Conservation (phyloP, 148 eudicot genomes). For the Fagopyrum homotropicum region DNA sequence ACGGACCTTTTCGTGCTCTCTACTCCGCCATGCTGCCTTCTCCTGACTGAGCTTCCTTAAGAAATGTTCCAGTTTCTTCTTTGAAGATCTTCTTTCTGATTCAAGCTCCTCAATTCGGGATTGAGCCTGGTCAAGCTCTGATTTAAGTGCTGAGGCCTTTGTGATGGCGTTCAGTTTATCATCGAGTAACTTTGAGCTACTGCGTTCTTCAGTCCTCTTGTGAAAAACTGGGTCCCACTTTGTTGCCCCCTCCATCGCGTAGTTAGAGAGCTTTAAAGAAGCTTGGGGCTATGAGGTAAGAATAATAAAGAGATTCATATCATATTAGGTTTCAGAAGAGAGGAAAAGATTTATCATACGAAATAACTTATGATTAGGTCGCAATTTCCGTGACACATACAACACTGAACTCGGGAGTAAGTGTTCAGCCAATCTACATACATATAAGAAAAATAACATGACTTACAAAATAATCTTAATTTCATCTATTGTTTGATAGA, state of each 20-base stretch:
- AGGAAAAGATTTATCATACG: not conserved
- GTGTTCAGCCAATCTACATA: not conserved
- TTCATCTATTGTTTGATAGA: not conserved
- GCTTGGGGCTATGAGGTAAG: constrained; percentile 38
- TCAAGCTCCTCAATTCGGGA: constrained; percentile 32
- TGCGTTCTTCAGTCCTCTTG: constrained; percentile 27
- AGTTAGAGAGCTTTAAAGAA: constrained; percentile 44
- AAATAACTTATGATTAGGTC: not conserved
- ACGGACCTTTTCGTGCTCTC: constrained; percentile 88
- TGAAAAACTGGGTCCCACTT: constrained; percentile 74
- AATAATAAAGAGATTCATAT: not conserved
- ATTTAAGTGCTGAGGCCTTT: constrained; percentile 42
- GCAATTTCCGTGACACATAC: not conserved
- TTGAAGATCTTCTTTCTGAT: constrained; percentile 29
- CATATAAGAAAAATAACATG: not conserved
- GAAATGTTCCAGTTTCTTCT: constrained; percentile 44
- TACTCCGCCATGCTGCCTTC: constrained; percentile 77
- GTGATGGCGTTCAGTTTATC: constrained; percentile 33
- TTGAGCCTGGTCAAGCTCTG: constrained; percentile 34
- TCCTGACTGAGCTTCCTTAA: constrained; percentile 76
- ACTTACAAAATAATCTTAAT: not conserved
- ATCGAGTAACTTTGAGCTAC: constrained; percentile 26
- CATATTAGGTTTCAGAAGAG: not conserved
- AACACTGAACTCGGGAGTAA: not conserved
- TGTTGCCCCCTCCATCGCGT: constrained; percentile 96